phyloP scores from a whole-genome alignment of 2,329 filamentous ascomycete species.

The Colletotrichum eleusines region DNA sequence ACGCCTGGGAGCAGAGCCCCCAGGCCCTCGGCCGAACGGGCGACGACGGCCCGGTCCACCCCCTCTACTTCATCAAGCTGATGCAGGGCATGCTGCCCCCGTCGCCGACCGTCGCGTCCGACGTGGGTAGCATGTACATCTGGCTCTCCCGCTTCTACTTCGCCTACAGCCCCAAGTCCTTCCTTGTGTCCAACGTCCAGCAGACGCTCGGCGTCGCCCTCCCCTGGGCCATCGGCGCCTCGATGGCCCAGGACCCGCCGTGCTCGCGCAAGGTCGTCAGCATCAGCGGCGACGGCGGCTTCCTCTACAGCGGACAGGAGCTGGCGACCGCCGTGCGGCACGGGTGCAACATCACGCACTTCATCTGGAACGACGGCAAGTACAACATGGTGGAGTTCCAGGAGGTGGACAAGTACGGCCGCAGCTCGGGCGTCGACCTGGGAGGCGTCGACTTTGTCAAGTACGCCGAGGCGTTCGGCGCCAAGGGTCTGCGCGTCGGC shows the following conservation, averaged over 20 bases:
- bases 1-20: constrained; percentile 49
- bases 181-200: constrained; percentile 62
- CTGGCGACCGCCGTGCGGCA: constrained; percentile 60
- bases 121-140: constrained; percentile 63
- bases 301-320: constrained; percentile 62
- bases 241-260: constrained; percentile 56
- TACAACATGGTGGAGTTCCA: constrained; percentile 66
- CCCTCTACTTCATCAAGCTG: constrained; percentile 58
- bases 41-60: constrained; percentile 54
- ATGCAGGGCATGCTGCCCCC: constrained; percentile 56
- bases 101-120: constrained; percentile 57
- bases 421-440: constrained; percentile 57
- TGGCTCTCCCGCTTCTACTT: constrained; percentile 61
- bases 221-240: constrained; percentile 62
- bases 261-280: constrained; percentile 59
- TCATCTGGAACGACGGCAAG: constrained; percentile 62
- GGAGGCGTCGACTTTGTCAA: constrained; percentile 62
- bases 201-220: constrained; percentile 62
- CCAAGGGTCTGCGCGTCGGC: constrained; percentile 57
- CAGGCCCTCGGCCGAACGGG: constrained; percentile 42
- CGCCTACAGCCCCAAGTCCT: constrained; percentile 56
- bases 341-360: constrained; percentile 62
- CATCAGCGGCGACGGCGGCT: constrained; percentile 61
- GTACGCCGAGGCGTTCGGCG: constrained; percentile 60
- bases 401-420: constrained; percentile 62